Conservation (phyloP, 2,329 filamentous ascomycete species). For the Fusarium musae region DNA sequence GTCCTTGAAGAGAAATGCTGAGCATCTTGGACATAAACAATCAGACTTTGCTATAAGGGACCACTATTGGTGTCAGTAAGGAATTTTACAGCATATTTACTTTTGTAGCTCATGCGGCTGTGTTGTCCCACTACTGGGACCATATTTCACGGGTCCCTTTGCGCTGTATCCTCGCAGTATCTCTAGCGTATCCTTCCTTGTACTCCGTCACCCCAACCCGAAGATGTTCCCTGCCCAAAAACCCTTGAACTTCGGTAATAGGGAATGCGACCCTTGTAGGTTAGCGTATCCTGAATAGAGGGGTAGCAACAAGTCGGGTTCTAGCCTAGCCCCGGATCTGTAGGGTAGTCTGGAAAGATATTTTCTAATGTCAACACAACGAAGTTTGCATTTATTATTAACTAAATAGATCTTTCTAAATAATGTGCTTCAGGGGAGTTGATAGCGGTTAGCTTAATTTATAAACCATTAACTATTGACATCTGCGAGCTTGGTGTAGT, state of each 20-base stretch:
- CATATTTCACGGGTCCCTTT: no score
- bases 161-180: background rate
- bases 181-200: background rate
- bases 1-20: background rate
- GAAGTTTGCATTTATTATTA: background rate
- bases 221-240: background rate
- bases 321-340: background rate
- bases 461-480: background rate
- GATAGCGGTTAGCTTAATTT: accelerated
- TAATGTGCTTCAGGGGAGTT: accelerated
- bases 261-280: background rate
- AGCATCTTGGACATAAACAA: background rate
- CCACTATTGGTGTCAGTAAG: background rate
- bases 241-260: background rate
- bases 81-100: background rate
- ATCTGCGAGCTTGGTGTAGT: no score
- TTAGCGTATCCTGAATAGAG: background rate
- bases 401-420: background rate
- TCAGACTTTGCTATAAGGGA: background rate
- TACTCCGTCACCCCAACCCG: background rate
- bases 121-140: no score
- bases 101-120: background rate
- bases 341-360: background rate
- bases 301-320: background rate
- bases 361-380: background rate